Conservation (phyloP, 345 rosid genomes). For the Citrus reticulata region DNA sequence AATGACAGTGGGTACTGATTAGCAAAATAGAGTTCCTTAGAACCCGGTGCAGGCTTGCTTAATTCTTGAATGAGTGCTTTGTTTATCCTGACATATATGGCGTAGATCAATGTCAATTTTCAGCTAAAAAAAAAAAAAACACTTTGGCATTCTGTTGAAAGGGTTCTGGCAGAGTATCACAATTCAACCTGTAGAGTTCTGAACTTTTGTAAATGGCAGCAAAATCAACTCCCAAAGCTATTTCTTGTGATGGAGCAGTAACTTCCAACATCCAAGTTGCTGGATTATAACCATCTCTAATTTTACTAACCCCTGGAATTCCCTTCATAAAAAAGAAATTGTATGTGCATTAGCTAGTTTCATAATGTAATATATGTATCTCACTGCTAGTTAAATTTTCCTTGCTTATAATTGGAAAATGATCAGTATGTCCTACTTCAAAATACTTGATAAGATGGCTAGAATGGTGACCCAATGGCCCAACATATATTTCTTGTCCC, state of each 20-base stretch:
- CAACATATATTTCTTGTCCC: conserved; percentile 47
- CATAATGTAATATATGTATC: background rate
- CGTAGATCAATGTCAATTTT: background rate
- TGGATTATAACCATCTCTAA: conserved; percentile 47
- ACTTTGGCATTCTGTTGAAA: background rate
- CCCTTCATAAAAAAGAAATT: conserved; percentile 16
- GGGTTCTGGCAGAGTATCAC: background rate
- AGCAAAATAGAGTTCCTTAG: conserved; percentile 32
- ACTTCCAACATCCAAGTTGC: conserved; percentile 64
- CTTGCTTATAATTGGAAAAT: background rate
- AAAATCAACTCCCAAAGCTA: conserved; percentile 37
- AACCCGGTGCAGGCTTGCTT: conserved; percentile 31
- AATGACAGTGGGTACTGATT: conserved; percentile 29
- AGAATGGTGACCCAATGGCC: conserved; percentile 45
- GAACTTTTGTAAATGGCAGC: conserved; percentile 36
- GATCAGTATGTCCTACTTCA: conserved; percentile 24
- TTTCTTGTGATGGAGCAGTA: conserved; percentile 31
- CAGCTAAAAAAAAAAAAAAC: background rate
- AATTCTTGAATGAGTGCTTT: conserved; percentile 32
- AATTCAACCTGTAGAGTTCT: conserved; percentile 33
- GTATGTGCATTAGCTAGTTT: background rate
- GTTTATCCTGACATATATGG: conserved; percentile 29
- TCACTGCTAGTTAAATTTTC: too few relatives aligned
- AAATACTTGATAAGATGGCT: conserved; percentile 35
- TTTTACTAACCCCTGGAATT: conserved; percentile 31